Evolutionary conservation across 1,284 basidiomycete genomes (phyloP), one percentile per base, ranked within the genome.

Genomic region (Ustilago nuda): DNA sequence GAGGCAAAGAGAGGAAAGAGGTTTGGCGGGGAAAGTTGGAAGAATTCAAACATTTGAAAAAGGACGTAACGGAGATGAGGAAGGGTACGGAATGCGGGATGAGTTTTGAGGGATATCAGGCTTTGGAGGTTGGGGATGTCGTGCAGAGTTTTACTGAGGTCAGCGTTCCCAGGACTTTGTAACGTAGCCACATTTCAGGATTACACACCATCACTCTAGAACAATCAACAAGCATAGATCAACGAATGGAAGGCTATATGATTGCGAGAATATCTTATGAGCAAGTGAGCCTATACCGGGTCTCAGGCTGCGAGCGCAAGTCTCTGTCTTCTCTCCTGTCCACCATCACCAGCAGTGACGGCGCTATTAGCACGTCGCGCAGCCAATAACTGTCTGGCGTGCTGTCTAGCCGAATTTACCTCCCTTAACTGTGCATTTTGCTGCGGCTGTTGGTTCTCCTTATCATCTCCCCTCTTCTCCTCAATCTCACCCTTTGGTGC

Each of bases 51-150:
- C 93, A 96, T 66, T 87, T 93, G 76, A 98, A 96, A 87, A 93
- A 92, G 84, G 96, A 99, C 78, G 92, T 98, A 17, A 89, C 87
- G 5, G 94, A 98, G 86, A 91, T 94, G 57, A 89, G 92, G 58
- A 98, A 98, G 87, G 97, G 95, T 39, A 91, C 90, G 41, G 97
- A 99, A 86, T 99, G 95, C 85, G 97, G 97, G 8, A 89, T 99
- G 76, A 91, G 90, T 72, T 88, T 99, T 61, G 89, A 90, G 46
- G 89, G 76, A 6, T 81, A 74, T 56, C 73, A 82, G 89, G 89
- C 90, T 62, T 87, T 98, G 72, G 89, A 88, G 71, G 90, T 89
- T 64, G 94, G 92, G 55, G 96, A 98, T 87, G 80, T 92, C 76
- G 91, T 99, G 64, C 93, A 95, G 86, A 72, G 78, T 37, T 78